These are phyloP conservation scores for Pseudozyma sp. DNA, from an alignment of 1,284 basidiomycete genomes.

Conservation along the genomic window DNA sequence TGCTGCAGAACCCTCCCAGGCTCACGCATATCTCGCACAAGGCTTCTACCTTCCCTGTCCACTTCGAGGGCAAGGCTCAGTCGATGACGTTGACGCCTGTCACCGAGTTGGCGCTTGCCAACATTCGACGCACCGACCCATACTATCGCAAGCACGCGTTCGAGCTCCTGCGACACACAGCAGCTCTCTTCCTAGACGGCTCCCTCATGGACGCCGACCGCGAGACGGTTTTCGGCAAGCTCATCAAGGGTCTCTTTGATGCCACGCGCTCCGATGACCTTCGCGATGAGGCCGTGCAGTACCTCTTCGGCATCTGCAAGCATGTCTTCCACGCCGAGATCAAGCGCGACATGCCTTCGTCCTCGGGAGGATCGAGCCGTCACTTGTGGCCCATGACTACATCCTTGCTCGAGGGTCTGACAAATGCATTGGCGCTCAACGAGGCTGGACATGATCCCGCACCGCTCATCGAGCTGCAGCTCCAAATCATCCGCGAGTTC, in stretches of 20 bases:
- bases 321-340: slow-evolving; percentile 75
- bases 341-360: slow-evolving; percentile 69
- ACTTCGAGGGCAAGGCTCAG: slow-evolving; percentile 69
- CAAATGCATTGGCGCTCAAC: slow-evolving; percentile 55
- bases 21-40: slow-evolving; percentile 74
- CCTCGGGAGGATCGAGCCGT: slow-evolving; percentile 72
- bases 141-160: slow-evolving; percentile 81
- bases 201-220: slow-evolving; percentile 73
- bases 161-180: slow-evolving; percentile 80
- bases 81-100: slow-evolving; percentile 80
- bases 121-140: slow-evolving; percentile 75
- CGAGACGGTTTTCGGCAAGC: slow-evolving; percentile 78
- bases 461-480: slow-evolving; percentile 55
- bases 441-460: slow-evolving; percentile 65
- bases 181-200: slow-evolving; percentile 81
- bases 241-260: slow-evolving; percentile 81
- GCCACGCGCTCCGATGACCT: slow-evolving; percentile 80
- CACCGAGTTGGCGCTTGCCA: slow-evolving; percentile 78
- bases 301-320: slow-evolving; percentile 77
- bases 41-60: slow-evolving; percentile 45
- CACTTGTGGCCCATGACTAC: slow-evolving; percentile 73
- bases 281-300: slow-evolving; percentile 77
- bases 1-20: slow-evolving; percentile 81
- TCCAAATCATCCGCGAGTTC: slow-evolving; percentile 60
- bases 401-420: slow-evolving; percentile 63